Percentiles rank a stretch among this genome's conserved stretches.
These are phyloP conservation scores for Exophiala calicioides DNA, from an alignment of 2,329 filamentous ascomycete species.

Conservation along the genomic window DNA sequence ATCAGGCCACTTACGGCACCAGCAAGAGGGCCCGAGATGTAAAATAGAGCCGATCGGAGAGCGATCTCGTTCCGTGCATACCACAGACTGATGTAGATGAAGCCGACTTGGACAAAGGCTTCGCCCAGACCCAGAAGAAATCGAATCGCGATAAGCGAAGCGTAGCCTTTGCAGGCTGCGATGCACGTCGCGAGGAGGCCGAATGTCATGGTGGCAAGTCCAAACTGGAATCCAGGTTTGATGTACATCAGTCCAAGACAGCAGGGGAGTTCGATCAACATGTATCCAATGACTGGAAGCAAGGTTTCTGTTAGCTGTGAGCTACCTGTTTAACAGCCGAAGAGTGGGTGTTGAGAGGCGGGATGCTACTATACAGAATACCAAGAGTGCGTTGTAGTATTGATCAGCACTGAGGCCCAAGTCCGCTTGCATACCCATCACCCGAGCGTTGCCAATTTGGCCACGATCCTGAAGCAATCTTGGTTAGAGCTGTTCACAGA, in stretches of 20 bases:
- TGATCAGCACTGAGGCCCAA: constrained; percentile 1
- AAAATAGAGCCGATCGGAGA: constrained; percentile 6
- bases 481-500: no score
- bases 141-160: constrained; percentile 1
- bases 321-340: neutral
- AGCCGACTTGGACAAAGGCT: constrained; percentile 11
- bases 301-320: no score
- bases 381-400: constrained; percentile 4
- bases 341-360: neutral
- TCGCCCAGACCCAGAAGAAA: constrained; percentile 5
- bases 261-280: constrained; percentile 3
- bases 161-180: neutral
- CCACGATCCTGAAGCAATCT: constrained; percentile 14
- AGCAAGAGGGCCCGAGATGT: constrained; percentile 65
- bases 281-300: constrained; percentile 10
- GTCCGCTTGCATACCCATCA: constrained; percentile 7
- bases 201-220: neutral
- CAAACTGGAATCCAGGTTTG: neutral
- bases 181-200: neutral
- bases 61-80: constrained; percentile 10
- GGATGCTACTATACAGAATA: constrained; percentile 4
- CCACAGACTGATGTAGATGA: constrained; percentile 4
- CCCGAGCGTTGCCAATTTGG: constrained; percentile 6
- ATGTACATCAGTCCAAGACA: constrained; percentile 1
- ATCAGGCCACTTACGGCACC: constrained; percentile 70